Evolutionary conservation across 176 grass and related monocot genomes (phyloP), one percentile per base, ranked within the genome.

Genomic region (Avena eriantha): DNA sequence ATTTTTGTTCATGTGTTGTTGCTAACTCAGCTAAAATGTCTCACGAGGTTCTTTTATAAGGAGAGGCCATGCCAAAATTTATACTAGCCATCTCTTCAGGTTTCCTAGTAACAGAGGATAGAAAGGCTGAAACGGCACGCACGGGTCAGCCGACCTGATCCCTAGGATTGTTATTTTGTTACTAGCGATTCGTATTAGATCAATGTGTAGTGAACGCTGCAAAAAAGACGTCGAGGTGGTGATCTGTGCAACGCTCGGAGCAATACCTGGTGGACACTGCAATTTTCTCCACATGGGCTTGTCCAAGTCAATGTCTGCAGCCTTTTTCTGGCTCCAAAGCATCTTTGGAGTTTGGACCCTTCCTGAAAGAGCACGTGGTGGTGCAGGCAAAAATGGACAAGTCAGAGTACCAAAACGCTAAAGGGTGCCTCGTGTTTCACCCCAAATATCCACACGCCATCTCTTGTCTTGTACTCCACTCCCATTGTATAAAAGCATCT

Each of bases 301-400:
- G 29, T 49, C 47, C 49, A 61, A 19, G 80, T 92, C 91, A 81
- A 78, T 87, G 76, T 22, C 35, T 80, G 83, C 54, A 9, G 21
- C 77, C 39, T 84, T 85, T 57, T n/a, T 58, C 14, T 57, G 1
- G 78, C 54, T 59, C 23, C 35, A 71, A 51, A 43, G 81, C 84
- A 58, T 83, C 70, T 83, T 66, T 66, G 80, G 76, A 78, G 76
- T 83, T 66, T 73, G 80, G 68, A 70, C 68, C 55, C 46, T 83
- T 49, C 18, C 73, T 10, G 24, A 76, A 43, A 33, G 3, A 75
- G 57, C 76, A 45, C 22, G 29, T 73, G 79, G n/a, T 73, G 79
- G 80, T 45, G 53, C 18, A 66, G 77, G 78, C 74, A 33, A 15
- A 80, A 74, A 71, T 1, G 45, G 60, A 68, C 84, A 19, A 86